Evolutionary conservation across 768 basidiomycete genomes (phyloP).

Genomic region (Leucocoprinus birnbaumii): DNA sequence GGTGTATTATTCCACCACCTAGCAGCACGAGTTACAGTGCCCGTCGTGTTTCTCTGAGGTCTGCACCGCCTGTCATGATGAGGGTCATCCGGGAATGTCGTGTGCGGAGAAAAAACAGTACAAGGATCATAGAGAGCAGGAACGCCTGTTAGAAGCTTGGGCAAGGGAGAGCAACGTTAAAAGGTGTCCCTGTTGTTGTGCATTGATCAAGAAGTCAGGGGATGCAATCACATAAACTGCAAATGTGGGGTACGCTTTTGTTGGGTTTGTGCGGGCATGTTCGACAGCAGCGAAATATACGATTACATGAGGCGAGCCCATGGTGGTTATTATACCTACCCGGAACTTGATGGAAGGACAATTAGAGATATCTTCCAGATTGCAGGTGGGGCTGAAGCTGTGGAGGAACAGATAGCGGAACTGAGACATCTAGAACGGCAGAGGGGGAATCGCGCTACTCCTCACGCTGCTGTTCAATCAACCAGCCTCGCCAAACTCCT

Average conservation of each 20-base stretch:
- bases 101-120: conserved; percentile 37
- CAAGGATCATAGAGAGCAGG: conserved; percentile 35
- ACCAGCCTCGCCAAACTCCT: too few species aligned
- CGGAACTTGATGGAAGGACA: too few species aligned
- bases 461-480: too few species aligned
- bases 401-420: too few species aligned
- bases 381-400: too few species aligned
- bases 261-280: conserved; percentile 17
- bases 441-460: too few species aligned
- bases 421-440: too few species aligned
- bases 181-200: conserved; percentile 42
- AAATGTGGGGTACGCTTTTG: conserved; percentile 41
- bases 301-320: conserved; percentile 11
- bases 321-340: conserved; percentile 1
- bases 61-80: conserved; percentile 47
- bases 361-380: too few species aligned
- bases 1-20: conserved; percentile 46
- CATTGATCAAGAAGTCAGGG: conserved; percentile 47
- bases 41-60: conserved; percentile 49
- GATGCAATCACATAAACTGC: conserved; percentile 57
- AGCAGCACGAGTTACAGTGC: conserved; percentile 34
- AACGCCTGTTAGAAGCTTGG: conserved; percentile 39
- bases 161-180: conserved; percentile 36
- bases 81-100: conserved; percentile 50
- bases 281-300: conserved; percentile 12